Conservation (phyloP, 257 asterid genomes). For the Paulownia fortunei region DNA sequence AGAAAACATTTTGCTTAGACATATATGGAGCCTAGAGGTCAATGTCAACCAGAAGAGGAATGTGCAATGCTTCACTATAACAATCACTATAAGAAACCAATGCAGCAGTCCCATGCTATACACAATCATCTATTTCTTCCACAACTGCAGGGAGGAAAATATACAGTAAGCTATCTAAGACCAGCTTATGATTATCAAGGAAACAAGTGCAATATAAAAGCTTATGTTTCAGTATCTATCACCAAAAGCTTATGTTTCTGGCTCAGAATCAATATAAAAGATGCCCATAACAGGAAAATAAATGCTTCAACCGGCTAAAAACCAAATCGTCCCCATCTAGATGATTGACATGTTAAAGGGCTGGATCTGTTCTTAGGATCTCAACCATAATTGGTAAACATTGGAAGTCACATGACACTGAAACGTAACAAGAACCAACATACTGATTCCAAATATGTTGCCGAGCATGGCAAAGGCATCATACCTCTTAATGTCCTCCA, state of each 20-base stretch:
- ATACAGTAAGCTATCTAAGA: background rate
- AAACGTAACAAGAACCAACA: slow-evolving; percentile 2
- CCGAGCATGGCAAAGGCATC: slow-evolving; percentile 19
- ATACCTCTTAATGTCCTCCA: slow-evolving; percentile 95
- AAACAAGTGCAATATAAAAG: background rate
- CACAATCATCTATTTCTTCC: slow-evolving; percentile 5
- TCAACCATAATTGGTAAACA: background rate
- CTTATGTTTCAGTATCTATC: background rate
- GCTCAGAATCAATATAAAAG: background rate
- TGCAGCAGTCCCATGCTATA: background rate
- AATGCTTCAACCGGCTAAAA: background rate
- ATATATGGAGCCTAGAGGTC: background rate
- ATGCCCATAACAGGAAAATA: background rate
- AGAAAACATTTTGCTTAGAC: background rate
- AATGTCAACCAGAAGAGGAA: background rate
- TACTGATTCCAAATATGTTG: slow-evolving; percentile 11
- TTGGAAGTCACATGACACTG: background rate
- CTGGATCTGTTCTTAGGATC: background rate
- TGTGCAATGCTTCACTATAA: background rate
- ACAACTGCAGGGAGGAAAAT: background rate
- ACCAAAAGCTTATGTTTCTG: background rate
- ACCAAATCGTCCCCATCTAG: background rate
- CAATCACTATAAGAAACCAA: background rate
- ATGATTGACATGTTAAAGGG: background rate
- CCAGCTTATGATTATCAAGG: background rate